Evolutionary conservation across 176 grass and related monocot genomes (phyloP), one percentile per base, ranked within the genome.

Genomic region (Avena sativa): DNA sequence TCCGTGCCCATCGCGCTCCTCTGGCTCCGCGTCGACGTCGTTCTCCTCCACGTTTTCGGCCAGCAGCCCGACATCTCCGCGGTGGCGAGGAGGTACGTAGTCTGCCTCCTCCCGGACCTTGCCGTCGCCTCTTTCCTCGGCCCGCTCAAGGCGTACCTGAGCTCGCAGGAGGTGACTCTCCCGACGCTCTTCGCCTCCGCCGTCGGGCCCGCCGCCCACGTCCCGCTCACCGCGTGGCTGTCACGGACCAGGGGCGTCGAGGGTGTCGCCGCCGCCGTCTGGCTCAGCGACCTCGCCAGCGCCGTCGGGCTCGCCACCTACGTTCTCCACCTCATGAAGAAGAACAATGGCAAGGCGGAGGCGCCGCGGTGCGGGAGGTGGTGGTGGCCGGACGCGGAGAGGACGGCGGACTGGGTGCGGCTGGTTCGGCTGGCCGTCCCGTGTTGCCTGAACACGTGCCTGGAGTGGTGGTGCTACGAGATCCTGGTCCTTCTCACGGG

Each of bases 381-480:
- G 74, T 76, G 74, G 26, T 80, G 89, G 89, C 72, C 71, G 50
- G 32, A 86, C 25, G 86, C 89, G 49, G 80, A 65, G 81, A 46
- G 84, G 34, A 89, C 88, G 57, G 79, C 76, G 12, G 92, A 88
- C 14, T 95, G 91, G 93, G 0, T 81, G n/a, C 51, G 32, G 0
- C 74, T 98, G 7, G 76, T 98, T 28, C 84, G 87, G 0, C 87
- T 98, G 9, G 91, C 93, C 3, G 59, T 84, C 4, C 92, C 93
- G 0, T 95, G 92, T 79, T 98, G 96, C 87, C 74, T 98, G 2
- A 98, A 88, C 55, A 98, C 96, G 0, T 98, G 93, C 88, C 88
- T 98, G 0, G 93, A 98, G 87, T 98, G 96, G 96, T 98, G 96
- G 93, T 98, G 92, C 87, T 98, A 98, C 80, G 96, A 98, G 87